Evolutionary conservation across 1,284 basidiomycete species (phyloP), one percentile per base, ranked within the genome.

Genomic region (Rhodotorula sp.): DNA sequence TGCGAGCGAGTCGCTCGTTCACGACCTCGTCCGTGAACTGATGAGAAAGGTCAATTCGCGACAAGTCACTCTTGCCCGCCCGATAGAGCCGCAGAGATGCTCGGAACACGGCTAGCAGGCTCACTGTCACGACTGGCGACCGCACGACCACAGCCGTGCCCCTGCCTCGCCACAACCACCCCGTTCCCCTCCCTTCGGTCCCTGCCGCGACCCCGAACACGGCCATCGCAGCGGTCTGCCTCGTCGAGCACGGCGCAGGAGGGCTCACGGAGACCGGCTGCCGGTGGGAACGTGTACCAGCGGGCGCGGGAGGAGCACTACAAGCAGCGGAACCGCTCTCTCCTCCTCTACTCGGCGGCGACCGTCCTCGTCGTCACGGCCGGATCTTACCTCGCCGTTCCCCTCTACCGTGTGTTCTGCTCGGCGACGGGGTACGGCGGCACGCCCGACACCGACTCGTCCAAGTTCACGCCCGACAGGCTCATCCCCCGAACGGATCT

Each of bases 321-420:
- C 71, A 9, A 26, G 7, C 61, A 65, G 18, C 71, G 69, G 9
- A 75, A 75, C 64, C 71, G 69, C 24, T 69, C 69, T n/a, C 71
- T 75, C 59, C 60, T 71, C 34, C 73, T 77, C 67, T 78, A 77
- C 68, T 67, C 72, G 10, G 65, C 70, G n/a, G 71, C 77, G 2
- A 75, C 75, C 40, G 87, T 98, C 66, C 82, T 97, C 40, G 78
- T 90, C 34, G 89, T 88, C 1, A 81, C 92, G 2, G 95, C 95
- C 11, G 84, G 90, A 50, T 91, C 92, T 13, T 99, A 99, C 80
- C 95, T 96, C 26, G 92, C 96, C 44, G 96, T 99, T 1, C 96
- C 96, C 0, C 85, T 97, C 8, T 99, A 99, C 81, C 89, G 96
- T 60, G 93, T 93, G 78, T 99, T 99, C 83, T 99, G 96, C 80